Conservation (phyloP, 352 stramenopile genomes). For the Phytophthora sp. region DNA sequence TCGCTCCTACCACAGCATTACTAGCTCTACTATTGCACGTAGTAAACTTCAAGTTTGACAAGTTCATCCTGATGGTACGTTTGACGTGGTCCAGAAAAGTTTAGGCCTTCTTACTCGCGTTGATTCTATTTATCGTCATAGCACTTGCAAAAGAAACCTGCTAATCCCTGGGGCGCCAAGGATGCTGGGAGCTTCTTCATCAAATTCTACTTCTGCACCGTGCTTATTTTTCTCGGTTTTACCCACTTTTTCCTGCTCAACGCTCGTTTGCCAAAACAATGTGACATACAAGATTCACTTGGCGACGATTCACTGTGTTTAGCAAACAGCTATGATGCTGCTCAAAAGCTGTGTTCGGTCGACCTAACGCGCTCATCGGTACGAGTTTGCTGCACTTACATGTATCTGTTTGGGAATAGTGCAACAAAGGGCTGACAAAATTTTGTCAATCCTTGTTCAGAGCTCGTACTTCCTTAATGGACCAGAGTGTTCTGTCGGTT, state of each 20-base stretch:
- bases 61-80: constrained; percentile 65
- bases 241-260: constrained; percentile 70
- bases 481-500: constrained; percentile 47
- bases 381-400: not conserved
- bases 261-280: constrained; percentile 57
- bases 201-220: constrained; percentile 86
- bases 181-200: constrained; percentile 87
- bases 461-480: constrained; percentile 51
- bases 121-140: constrained; percentile 17
- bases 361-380: constrained; percentile 43
- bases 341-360: constrained; percentile 41
- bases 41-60: constrained; percentile 87
- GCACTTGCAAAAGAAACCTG: constrained; percentile 77
- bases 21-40: constrained; percentile 62
- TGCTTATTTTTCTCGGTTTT: constrained; percentile 65
- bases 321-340: constrained; percentile 32
- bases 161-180: constrained; percentile 73
- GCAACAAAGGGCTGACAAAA: no score
- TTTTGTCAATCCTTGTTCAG: no score
- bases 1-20: constrained; percentile 64
- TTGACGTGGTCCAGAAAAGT: not conserved
- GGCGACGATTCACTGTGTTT: constrained; percentile 35
- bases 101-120: not conserved
- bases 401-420: no score
- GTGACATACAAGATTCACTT: constrained; percentile 54